Evolutionary conservation across 345 rosid species (phyloP), one percentile per base, ranked within the genome.

Genomic region (Gossypium sturtianum): DNA sequence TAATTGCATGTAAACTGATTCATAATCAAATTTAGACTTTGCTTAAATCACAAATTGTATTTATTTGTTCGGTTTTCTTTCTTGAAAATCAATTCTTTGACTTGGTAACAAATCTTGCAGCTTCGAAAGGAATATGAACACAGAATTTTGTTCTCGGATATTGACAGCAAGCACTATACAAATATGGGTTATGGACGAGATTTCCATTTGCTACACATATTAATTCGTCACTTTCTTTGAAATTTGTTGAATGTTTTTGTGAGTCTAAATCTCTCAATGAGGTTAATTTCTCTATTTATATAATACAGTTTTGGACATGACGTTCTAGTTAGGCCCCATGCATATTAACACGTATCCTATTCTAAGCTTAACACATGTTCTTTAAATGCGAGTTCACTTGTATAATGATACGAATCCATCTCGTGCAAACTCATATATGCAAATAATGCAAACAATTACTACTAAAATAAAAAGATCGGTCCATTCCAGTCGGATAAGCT

Each of bases 311-410:
- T 0, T 34, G 0, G 0, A 5, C 1, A 0, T 34, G 1, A 34
- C 0, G 0, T 34, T 5, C 1, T 34, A 34, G 0, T 1, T 34
- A 34, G 0, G 0, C 1, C 0, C 1, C 0, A 34, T 34, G 7
- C 7, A 34, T 34, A 0, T 0, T 5, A 34, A 34, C 1, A 34
- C 7, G 0, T 5, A 34, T 5, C 1, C 0, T 34, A 34, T 34
- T 34, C 7, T 34, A 34, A 34, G 0, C 1, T 34, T 34, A 34
- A 34, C 41, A 34, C 41, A 4, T 34, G 0, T 34, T 34, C 0
- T 0, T 34, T 34, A 34, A 34, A 5, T 34, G 1, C 0, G 1
- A 0, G 7, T 34, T 34, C 1, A 7, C 0, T 34, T 5, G 0
- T 5, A 34, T 5, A 6, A 34, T 4, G 41, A 34, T 34, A 5